Evolutionary conservation across 108 stramenopile species (phyloP), one percentile per base, ranked within the genome.

Genomic region (Cyclotella sp.): DNA sequence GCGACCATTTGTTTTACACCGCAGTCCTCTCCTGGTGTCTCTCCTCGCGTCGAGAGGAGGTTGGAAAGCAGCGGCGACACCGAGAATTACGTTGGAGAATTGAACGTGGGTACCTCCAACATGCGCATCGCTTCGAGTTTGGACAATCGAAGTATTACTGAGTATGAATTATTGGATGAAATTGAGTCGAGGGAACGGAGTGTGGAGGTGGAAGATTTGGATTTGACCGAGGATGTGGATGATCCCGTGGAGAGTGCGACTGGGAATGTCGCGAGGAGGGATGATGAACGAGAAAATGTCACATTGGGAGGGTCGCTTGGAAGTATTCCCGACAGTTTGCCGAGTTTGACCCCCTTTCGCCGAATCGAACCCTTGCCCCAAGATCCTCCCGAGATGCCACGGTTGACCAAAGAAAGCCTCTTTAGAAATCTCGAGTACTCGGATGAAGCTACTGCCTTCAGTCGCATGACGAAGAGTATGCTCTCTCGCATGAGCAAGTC

Each of bases 1-100:
- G 72, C 82, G 14, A 83, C 82, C 3, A 83, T 83, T 68, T 76
- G 75, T 53, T 77, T 77, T 70, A 83, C 82, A 44, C 82, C 82
- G 9, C 60, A 83, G 53, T 21, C 72, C 41, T 83, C 72, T 63
- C 75, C 71, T n/a, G 42, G 39, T 19, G 51, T 41, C 27, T 63
- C 71, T 13, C 59, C 46, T 54, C 63, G 12, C 44, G 40, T 28
- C 42, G 12, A 12, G 5, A 13, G 19, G 43, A 26, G n/a, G n/a
- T n/a, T 9, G 43, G 45, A 21, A 43, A 5, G 22, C 13, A 9
- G 22, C 9, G 43, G 13, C 30, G 60, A 61, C 30, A 59, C 58
- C 7, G 60, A 61, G 30, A 30, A 61, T 3, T 79, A 73, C 61
- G 69, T 74, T 70, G 73, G 73, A 74, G 61, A 43, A 57, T 73